phyloP scores from a whole-genome alignment of 352 stramenopile species.

The Plasmopara viticola region DNA sequence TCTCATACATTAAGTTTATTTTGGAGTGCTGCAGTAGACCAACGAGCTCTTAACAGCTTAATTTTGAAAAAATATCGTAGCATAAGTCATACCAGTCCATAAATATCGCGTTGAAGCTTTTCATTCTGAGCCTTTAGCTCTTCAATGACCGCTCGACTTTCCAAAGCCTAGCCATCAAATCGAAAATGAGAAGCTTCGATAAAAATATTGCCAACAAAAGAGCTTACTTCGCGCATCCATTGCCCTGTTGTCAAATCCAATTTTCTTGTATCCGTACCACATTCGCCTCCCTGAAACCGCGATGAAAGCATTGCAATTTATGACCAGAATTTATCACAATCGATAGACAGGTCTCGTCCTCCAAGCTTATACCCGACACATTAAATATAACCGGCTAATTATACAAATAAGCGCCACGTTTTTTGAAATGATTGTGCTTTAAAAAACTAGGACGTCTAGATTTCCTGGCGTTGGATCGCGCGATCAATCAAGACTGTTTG shows the following conservation, averaged over 20 bases:
- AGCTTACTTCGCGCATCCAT: conserved; percentile 59
- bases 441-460: conserved; percentile 6
- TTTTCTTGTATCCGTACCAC: conserved; percentile 29
- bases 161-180: conserved; percentile 30
- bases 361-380: conserved; percentile 3
- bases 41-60: neutral
- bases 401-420: neutral
- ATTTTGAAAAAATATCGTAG: neutral
- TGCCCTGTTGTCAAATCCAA: conserved; percentile 45
- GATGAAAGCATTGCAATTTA: conserved; percentile 30
- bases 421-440: neutral
- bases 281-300: conserved; percentile 20
- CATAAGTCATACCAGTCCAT: conserved; percentile 33
- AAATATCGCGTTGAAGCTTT: conserved; percentile 54
- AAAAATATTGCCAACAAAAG: neutral
- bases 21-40: conserved; percentile 39
- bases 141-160: conserved; percentile 43
- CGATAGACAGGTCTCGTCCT: conserved; percentile 18
- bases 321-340: conserved; percentile 16
- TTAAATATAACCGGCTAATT: conserved; percentile 17
- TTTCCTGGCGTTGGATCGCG: conserved; percentile 57
- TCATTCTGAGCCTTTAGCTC: conserved; percentile 51
- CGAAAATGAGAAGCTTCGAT: conserved; percentile 1
- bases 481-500: conserved; percentile 79
- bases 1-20: conserved; percentile 56